Conservation (phyloP, 345 rosid species). For the Mangifera indica region DNA sequence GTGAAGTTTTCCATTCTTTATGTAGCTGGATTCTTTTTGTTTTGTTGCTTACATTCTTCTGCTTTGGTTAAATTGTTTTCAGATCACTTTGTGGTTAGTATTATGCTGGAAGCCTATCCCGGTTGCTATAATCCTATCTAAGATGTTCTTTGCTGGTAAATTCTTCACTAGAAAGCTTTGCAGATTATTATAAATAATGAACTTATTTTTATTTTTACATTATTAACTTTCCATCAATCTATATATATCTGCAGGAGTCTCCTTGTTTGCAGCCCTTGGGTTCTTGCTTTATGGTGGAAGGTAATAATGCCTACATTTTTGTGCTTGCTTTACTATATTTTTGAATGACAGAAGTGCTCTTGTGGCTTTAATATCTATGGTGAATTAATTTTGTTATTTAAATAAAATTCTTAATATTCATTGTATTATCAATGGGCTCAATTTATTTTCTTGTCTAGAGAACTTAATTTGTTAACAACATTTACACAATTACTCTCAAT, state of each 20-base stretch:
- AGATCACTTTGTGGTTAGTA: constrained; percentile 81
- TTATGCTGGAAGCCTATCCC: constrained; percentile 76
- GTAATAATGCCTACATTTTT: constrained; percentile 34
- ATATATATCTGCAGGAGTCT: constrained; percentile 51
- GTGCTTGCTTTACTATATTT: constrained; percentile 1
- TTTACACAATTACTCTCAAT: not conserved
- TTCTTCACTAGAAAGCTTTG: constrained; percentile 8
- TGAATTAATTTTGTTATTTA: not conserved
- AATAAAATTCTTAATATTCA: not conserved
- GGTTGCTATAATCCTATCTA: constrained; percentile 53
- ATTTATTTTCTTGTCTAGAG: not conserved
- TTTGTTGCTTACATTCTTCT: constrained; percentile 1
- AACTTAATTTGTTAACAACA: not conserved
- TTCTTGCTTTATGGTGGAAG: constrained; percentile 94
- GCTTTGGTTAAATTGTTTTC: constrained; percentile 21
- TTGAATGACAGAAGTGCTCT: not conserved
- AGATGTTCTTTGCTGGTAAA: constrained; percentile 85
- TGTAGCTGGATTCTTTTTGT: constrained; percentile 10
- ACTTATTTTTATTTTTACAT: not conserved
- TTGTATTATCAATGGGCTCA: not conserved
- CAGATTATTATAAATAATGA: not conserved
- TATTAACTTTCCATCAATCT: constrained; percentile 19
- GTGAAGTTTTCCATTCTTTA: not conserved
- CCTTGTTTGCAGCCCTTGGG: constrained; percentile 82
- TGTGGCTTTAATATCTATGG: not conserved